Evolutionary conservation across 331 rosid species (phyloP).

Genomic region (Quercus phellos): DNA sequence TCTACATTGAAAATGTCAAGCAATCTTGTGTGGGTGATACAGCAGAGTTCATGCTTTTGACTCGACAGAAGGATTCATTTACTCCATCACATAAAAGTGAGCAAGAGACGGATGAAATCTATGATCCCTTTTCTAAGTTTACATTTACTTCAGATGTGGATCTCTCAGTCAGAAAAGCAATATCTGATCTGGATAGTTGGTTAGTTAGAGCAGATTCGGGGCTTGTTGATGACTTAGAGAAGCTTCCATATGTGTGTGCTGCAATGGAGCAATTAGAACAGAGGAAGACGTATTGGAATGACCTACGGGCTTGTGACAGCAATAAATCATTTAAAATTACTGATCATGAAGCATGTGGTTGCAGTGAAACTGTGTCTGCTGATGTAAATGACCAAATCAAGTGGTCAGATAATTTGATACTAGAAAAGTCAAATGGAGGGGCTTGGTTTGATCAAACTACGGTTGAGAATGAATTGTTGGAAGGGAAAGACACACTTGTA

Average conservation of each 20-base stretch:
- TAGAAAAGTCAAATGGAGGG: conserved; percentile 39
- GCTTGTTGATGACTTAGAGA: conserved; percentile 90
- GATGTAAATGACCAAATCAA: conserved; percentile 34
- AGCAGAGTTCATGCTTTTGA: conserved; percentile 55
- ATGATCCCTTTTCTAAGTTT: conserved; percentile 81
- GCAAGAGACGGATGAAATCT: conserved; percentile 40
- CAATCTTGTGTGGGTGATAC: conserved; percentile 64
- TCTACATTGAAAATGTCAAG: conserved; percentile 67
- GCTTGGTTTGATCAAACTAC: conserved; percentile 31
- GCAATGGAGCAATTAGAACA: conserved; percentile 86
- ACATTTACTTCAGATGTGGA: conserved; percentile 85
- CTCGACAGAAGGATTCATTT: conserved; percentile 67
- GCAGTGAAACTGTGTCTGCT: conserved; percentile 32
- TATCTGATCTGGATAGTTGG: conserved; percentile 89
- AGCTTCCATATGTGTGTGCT: conserved; percentile 93
- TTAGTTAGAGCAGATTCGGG: conserved; percentile 85
- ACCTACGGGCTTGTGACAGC: conserved; percentile 36
- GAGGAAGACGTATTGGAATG: conserved; percentile 83
- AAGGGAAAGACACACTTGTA: conserved; percentile 33
- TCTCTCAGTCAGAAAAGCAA: conserved; percentile 75
- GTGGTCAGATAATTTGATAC: conserved; percentile 6
- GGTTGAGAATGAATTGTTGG: conserved; percentile 39
- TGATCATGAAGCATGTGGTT: conserved; percentile 33
- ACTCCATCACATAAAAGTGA: conserved; percentile 41
- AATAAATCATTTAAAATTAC: conserved; percentile 26